Evolutionary conservation across 2,329 filamentous ascomycete species (phyloP), one percentile per base, ranked within the genome.

Genomic region (Aspergillus sp.): DNA sequence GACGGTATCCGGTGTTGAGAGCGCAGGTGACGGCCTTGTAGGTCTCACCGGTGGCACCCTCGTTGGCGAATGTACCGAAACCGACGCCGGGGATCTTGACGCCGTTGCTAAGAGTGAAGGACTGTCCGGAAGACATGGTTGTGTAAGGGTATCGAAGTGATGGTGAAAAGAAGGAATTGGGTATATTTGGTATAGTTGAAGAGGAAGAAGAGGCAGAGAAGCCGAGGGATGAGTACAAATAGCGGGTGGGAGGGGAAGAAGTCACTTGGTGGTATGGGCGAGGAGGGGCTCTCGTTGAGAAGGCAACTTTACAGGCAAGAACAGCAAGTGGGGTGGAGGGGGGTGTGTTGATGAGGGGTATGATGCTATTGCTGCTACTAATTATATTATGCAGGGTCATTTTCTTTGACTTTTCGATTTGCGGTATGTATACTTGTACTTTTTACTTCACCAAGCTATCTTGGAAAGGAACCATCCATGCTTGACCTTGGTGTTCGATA

Each of bases 31-130:
- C 80, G 38, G 81, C 81, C 59, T 78, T 80, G 78, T 87, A 86
- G 48, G 83, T 83, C 77, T 86, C 83, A 41, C 84, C 84, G 65
- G 80, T 78, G 63, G 79, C 72, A 59, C 86, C 88, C 77, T 90
- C 88, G 73, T 83, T 89, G 73, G 85, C 83, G 70, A 88, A 88
- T 66, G 86, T 88, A 66, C 86, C 86, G 68, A 89, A 88, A 25
- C 86, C 86, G 32, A 88, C 76, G 51, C 80, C 85, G 62, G 86
- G 86, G 66, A 88, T 85, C 71, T 80, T 81, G 61, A 88, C 83
- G 67, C 83, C 83, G 70, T 84, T 86, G 78, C 75, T 82, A 54
- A 86, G 78, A 64, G 75, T 83, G 76, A 81, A 85, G 49, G 77
- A 79, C 62, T 72, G 69, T 66, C 76, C 82, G 70, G 79, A 77